A percentile compares a stretch with the other conserved stretches of the same genome.
phyloP scores from a whole-genome alignment of 768 basidiomycete genomes.

The Mycena filopes region DNA sequence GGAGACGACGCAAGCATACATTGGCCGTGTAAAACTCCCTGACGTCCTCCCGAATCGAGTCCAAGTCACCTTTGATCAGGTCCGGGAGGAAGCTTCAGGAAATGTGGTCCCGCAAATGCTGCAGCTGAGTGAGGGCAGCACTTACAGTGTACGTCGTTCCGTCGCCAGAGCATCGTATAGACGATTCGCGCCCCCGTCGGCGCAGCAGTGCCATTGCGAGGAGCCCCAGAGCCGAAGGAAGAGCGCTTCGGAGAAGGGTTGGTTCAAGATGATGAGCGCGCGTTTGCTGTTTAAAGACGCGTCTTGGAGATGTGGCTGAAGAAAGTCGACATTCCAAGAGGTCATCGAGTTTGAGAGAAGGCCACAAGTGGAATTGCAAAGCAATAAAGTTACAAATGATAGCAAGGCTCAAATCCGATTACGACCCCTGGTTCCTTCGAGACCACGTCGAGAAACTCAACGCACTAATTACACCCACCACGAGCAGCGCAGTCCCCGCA shows the following conservation, averaged over 20 bases:
- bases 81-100: slow-evolving; percentile 76
- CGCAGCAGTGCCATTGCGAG: slow-evolving; percentile 70
- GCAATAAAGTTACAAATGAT: slow-evolving; percentile 10
- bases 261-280: slow-evolving; percentile 90
- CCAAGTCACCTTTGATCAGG: slow-evolving; percentile 93
- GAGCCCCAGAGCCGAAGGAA: slow-evolving; percentile 70
- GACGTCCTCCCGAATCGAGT: slow-evolving; percentile 86
- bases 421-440: slow-evolving; percentile 73
- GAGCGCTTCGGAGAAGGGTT: slow-evolving; percentile 77
- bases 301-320: slow-evolving; percentile 32
- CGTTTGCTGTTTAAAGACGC: slow-evolving; percentile 37
- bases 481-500: slow-evolving; percentile 84
- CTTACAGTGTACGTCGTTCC: slow-evolving; percentile 33
- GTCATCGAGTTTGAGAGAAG: slow-evolving; percentile 36
- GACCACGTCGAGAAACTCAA: slow-evolving; percentile 79
- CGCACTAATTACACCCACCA: slow-evolving; percentile 82
- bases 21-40: slow-evolving; percentile 68
- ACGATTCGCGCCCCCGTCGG: slow-evolving; percentile 91
- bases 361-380: not conserved
- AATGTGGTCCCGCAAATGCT: slow-evolving; percentile 9
- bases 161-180: slow-evolving; percentile 66
- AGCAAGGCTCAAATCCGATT: slow-evolving; percentile 18
- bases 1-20: slow-evolving; percentile 49
- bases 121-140: slow-evolving; percentile 14
- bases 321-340: slow-evolving; percentile 57